These are phyloP conservation scores for Plasmodium relictum DNA, from an alignment of 169 alveolate species.

Conservation along the genomic window DNA sequence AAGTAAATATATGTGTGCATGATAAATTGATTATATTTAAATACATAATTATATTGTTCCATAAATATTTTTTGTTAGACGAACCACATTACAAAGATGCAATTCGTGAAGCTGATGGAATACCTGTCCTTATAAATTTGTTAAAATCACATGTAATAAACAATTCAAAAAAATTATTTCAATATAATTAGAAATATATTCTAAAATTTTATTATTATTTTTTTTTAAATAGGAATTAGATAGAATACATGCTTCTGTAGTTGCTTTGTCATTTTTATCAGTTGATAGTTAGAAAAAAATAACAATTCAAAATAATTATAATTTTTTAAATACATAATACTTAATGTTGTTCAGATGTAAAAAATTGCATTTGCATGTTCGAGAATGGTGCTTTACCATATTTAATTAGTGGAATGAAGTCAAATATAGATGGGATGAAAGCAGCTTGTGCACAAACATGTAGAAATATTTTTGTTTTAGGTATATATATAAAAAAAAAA, in stretches of 20 bases:
- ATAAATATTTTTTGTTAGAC: conserved; percentile 40
- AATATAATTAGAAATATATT: not conserved
- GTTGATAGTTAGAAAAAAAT: conserved; percentile 85
- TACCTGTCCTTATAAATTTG: conserved; percentile 86
- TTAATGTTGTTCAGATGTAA: conserved; percentile 78
- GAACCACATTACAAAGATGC: conserved; percentile 89
- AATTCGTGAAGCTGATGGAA: conserved; percentile 88
- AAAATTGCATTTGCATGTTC: conserved; percentile 90
- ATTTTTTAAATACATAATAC: not conserved
- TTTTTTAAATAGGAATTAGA: conserved; percentile 85
- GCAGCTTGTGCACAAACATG: conserved; percentile 94
- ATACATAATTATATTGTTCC: not conserved
- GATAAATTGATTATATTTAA: not conserved
- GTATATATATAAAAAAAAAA: conserved; percentile 53
- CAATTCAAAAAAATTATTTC: conserved; percentile 18
- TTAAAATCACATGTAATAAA: conserved; percentile 82
- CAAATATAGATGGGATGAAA: conserved; percentile 91
- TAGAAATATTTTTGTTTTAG: conserved; percentile 91
- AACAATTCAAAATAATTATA: not conserved
- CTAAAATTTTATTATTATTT: not conserved
- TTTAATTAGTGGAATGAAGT: conserved; percentile 90
- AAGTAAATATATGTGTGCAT: conserved; percentile 3
- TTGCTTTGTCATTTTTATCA: conserved; percentile 93
- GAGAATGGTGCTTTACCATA: conserved; percentile 91
- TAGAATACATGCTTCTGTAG: conserved; percentile 93